A percentile compares a stretch with the other conserved stretches of the same genome.
Evolutionary conservation across 768 basidiomycete genomes (phyloP).

Genomic region (Paxillus rubicundulus): DNA sequence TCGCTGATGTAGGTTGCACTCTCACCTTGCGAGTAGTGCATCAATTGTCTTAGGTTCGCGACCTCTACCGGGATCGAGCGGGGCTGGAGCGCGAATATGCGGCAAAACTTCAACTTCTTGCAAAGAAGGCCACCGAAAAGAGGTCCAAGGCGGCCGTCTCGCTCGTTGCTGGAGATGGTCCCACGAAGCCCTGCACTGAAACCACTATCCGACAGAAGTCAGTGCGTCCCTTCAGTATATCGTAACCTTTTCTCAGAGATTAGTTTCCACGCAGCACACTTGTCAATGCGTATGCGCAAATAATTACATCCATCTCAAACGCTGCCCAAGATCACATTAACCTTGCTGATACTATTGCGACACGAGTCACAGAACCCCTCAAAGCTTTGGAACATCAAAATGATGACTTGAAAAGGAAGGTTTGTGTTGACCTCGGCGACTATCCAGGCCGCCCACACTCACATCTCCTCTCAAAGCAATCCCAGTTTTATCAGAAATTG

Average conservation of each 20-base stretch:
- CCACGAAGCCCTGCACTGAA: conserved; percentile 60
- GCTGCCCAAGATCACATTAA: conserved; percentile 68
- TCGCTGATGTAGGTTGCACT: conserved; percentile 54
- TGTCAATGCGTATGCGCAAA: conserved; percentile 64
- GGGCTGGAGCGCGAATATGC: conserved; percentile 80
- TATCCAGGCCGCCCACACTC: conserved; percentile 1
- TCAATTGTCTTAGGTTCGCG: conserved; percentile 53
- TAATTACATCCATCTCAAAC: conserved; percentile 58
- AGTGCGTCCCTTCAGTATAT: conserved; percentile 6
- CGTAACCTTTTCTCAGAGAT: conserved; percentile 12
- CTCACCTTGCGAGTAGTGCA: background rate
- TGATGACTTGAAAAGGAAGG: conserved; percentile 70
- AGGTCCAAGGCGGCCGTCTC: conserved; percentile 54
- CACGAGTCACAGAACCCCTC: conserved; percentile 64
- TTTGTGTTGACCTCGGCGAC: conserved; percentile 15
- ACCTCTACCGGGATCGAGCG: conserved; percentile 64
- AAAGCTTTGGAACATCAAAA: conserved; percentile 57
- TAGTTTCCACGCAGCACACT: conserved; percentile 52
- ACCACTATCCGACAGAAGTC: conserved; percentile 56
- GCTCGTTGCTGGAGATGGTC: conserved; percentile 65
- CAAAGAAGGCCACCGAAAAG: conserved; percentile 69
- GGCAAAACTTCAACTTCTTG: conserved; percentile 60
- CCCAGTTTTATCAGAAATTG: conserved; percentile 67
- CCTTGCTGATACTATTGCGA: conserved; percentile 58
- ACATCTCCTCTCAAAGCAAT: conserved; percentile 48